These are phyloP conservation scores for Euphorbia pulcherrima DNA, from an alignment of 345 rosid genomes.

Conservation along the genomic window DNA sequence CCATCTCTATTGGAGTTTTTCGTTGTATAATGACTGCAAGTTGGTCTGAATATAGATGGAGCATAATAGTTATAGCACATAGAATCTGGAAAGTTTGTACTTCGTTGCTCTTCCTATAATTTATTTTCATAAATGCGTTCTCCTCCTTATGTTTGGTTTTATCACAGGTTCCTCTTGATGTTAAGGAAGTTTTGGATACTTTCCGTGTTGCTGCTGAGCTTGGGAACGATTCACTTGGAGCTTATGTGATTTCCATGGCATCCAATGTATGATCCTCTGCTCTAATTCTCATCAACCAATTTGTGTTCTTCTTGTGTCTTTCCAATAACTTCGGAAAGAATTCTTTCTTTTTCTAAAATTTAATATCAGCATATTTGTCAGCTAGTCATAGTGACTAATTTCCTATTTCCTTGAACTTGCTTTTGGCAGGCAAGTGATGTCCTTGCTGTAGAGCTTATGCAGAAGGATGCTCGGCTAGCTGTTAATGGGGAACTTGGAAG, in stretches of 20 bases:
- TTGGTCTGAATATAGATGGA: background rate
- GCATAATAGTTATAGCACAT: background rate
- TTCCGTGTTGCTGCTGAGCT: slow-evolving; percentile 92
- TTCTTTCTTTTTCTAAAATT: background rate
- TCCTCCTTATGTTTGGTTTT: background rate
- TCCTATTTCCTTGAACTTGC: slow-evolving; percentile 20
- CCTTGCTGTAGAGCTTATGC: slow-evolving; percentile 93
- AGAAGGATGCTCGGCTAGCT: slow-evolving; percentile 87
- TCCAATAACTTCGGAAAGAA: background rate
- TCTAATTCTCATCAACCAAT: slow-evolving; percentile 14
- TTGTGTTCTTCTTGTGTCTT: background rate
- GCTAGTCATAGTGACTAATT: slow-evolving; percentile 3
- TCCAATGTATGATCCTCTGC: slow-evolving; percentile 58
- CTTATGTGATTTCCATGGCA: slow-evolving; percentile 98
- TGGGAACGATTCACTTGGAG: slow-evolving; percentile 92
- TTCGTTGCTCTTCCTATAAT: slow-evolving; percentile 5
- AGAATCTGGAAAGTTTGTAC: slow-evolving; percentile 10
- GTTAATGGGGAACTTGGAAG: slow-evolving; percentile 78
- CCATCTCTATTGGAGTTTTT: background rate
- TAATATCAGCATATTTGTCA: background rate
- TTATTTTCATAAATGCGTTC: slow-evolving; percentile 1
- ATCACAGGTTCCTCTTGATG: slow-evolving; percentile 70
- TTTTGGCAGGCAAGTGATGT: slow-evolving; percentile 86
- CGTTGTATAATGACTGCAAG: background rate
- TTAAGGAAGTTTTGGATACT: slow-evolving; percentile 81